Conservation (phyloP, 768 basidiomycete species). For the Russula foetens region DNA sequence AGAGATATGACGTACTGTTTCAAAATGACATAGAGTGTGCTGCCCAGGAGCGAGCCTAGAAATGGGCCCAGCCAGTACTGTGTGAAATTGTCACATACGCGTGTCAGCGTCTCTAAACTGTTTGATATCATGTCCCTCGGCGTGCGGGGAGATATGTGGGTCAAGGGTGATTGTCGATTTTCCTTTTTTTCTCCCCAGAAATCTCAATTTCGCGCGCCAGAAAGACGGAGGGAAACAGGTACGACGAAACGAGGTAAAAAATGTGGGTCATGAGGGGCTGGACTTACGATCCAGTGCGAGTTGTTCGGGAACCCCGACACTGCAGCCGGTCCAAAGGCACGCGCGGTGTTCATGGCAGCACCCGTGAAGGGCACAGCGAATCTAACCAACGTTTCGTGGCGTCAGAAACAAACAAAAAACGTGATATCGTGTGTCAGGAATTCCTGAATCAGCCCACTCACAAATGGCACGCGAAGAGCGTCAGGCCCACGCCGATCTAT, state of each 20-base stretch:
- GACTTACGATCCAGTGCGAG: conserved; percentile 55
- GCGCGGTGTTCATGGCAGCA: conserved; percentile 60
- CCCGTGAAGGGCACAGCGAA: conserved; percentile 58
- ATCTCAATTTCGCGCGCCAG: neutral
- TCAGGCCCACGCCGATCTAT: conserved; percentile 57
- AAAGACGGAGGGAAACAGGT: neutral
- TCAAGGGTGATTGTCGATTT: neutral
- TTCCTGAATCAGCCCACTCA: conserved; percentile 24
- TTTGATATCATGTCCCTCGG: neutral
- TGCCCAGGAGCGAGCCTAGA: conserved; percentile 54
- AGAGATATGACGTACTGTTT: conserved; percentile 41
- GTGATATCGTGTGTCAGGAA: neutral
- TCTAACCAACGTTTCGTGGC: conserved; percentile 25
- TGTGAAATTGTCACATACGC: neutral
- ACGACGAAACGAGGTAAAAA: neutral
- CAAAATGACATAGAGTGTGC: conserved; percentile 47
- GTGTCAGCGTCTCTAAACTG: neutral
- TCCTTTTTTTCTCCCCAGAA: neutral
- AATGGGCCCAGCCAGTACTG: conserved; percentile 70
- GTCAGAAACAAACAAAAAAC: neutral
- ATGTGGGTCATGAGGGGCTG: too few relatives aligned
- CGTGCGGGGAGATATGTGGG: conserved; percentile 1
- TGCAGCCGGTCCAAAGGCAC: conserved; percentile 63
- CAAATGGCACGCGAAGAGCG: conserved; percentile 56
- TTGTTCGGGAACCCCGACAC: conserved; percentile 47